Evolutionary conservation across 306 rosid species (phyloP).

Genomic region (Rosa chinensis): DNA sequence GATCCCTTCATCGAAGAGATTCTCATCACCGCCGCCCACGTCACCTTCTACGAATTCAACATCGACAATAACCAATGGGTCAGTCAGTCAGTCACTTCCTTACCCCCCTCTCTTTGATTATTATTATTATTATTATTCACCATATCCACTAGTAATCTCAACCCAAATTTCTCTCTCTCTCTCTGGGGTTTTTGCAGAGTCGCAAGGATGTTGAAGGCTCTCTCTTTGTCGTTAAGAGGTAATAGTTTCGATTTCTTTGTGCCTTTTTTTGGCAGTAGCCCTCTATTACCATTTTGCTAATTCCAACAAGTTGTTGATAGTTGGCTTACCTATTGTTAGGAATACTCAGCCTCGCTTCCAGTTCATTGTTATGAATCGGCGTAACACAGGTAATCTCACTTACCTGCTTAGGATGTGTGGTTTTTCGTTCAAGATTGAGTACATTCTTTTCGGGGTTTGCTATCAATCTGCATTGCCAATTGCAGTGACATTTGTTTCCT

Average conservation of each 20-base stretch:
- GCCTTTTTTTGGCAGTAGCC: too few species aligned
- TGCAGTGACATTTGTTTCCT: neutral
- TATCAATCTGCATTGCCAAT: neutral
- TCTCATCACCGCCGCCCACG: slow-evolving; percentile 92
- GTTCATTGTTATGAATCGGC: slow-evolving; percentile 94
- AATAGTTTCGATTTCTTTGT: neutral
- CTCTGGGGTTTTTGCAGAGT: slow-evolving; percentile 54
- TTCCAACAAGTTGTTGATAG: neutral
- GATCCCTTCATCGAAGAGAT: slow-evolving; percentile 91
- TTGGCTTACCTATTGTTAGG: slow-evolving; percentile 36
- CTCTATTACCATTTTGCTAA: neutral
- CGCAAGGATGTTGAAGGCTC: slow-evolving; percentile 99
- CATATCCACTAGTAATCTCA: neutral
- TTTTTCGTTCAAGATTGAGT: neutral
- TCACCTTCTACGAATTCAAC: slow-evolving; percentile 81
- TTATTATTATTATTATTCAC: slow-evolving; percentile 4
- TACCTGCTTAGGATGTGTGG: neutral
- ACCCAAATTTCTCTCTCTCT: too few species aligned
- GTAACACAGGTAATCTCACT: slow-evolving; percentile 62
- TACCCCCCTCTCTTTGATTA: neutral
- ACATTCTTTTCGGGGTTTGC: neutral
- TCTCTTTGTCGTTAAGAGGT: slow-evolving; percentile 97
- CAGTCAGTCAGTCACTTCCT: slow-evolving; percentile 20
- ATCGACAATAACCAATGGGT: slow-evolving; percentile 85
- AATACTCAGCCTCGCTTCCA: slow-evolving; percentile 84